Conservation (phyloP, 176 grass and related monocot genomes). For the Hordeum vulgare region DNA sequence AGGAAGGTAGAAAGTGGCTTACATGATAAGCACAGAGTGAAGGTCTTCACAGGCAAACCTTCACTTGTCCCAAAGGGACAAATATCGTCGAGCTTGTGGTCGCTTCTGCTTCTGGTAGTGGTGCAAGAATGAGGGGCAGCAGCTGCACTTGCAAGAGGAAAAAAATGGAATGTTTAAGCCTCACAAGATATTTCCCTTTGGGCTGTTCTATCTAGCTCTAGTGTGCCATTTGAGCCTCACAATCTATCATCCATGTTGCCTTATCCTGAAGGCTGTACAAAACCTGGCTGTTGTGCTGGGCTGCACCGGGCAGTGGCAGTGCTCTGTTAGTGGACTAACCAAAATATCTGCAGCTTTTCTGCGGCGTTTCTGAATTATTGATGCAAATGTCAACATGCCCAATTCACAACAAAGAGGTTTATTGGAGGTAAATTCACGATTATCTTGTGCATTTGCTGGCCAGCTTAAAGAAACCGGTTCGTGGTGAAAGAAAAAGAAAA, state of each 20-base stretch:
- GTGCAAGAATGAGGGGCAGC: background rate
- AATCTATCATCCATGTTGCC: background rate
- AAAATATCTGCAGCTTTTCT: background rate
- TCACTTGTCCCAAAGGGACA: background rate
- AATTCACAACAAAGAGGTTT: background rate
- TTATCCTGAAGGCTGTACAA: slow-evolving; percentile 19
- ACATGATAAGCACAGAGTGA: slow-evolving; percentile 17
- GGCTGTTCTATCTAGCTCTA: background rate
- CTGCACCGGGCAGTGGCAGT: background rate
- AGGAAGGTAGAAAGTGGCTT: background rate
- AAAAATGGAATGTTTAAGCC: slow-evolving; percentile 4
- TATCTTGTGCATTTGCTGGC: background rate
- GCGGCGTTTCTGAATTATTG: background rate
- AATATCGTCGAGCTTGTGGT: background rate
- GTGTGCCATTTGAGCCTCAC: background rate
- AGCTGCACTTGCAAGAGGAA: background rate
- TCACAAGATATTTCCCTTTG: background rate
- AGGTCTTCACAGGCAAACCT: background rate
- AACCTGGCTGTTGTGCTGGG: background rate
- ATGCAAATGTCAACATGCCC: background rate
- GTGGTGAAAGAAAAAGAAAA: background rate
- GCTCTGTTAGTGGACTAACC: background rate
- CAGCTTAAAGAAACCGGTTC: background rate
- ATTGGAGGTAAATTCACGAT: background rate
- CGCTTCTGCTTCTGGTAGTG: background rate